Evolutionary conservation across 129 eudicot species (phyloP), one percentile per base, ranked within the genome.

Genomic region (Flaveria bidentis): DNA sequence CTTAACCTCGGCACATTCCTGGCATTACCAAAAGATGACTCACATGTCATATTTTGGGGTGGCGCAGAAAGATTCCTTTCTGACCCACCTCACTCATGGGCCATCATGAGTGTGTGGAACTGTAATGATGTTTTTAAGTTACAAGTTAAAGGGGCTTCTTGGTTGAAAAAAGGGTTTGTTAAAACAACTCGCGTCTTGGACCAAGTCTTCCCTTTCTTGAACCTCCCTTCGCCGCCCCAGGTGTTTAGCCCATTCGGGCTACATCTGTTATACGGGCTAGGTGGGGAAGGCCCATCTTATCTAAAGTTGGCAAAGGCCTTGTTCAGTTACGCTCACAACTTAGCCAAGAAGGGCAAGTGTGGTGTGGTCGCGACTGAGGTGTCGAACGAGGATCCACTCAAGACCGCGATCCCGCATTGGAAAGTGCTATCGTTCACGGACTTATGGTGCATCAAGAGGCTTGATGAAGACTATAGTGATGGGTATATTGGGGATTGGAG

Each of bases 401-500:
- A 64, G 85, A 72, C 76, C 4, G 96, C 82, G 22, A 83, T 95
- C 16, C 99, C 99, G 6, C 94, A 95, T 55, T 95, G 99, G 99
- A 90, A 89, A 56, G 86, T 77, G 18, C 67, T 95, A 25, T 95
- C 99, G 17, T 91, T 94, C 81, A 86, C 76, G 9, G 99, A 95
- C 62, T 55, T 95, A 11, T 95, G 99, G 99, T 95, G 99, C 66
- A 80, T 95, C 1, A 95, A 95, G 71, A 78, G 99, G 73, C 90
- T 95, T 22, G 88, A 87, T 75, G 96, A 87, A 71, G 97, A 89
- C 58, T 87, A 91, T 58, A 87, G 91, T 65, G 97, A 90, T 65
- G 96, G 96, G 6, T 79, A 88, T 20, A 86, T 94, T 2, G 99
- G 99, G 70, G 97, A 91, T 70, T 95, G 99, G 99, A 91, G 96